Percentiles rank a stretch among this genome's conserved stretches.
Conservation (phyloP, 2,329 filamentous ascomycete genomes). For the Trichoderma polysporum region DNA sequence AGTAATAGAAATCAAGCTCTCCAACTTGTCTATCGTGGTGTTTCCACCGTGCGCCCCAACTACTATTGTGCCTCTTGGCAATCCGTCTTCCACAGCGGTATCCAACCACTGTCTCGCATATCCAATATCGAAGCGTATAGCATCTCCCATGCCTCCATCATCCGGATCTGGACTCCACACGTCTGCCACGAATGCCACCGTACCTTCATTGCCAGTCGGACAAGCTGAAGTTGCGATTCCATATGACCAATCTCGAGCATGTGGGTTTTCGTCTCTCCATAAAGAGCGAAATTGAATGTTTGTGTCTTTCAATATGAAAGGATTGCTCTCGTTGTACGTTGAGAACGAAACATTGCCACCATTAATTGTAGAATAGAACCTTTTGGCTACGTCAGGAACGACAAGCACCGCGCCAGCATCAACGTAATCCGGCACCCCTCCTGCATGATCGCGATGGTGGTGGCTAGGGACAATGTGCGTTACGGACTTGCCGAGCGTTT, state of each 20-base stretch:
- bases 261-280: background rate
- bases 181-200: background rate
- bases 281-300: background rate
- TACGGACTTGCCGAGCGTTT: background rate
- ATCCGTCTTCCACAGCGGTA: conserved; percentile 29
- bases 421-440: background rate
- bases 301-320: background rate
- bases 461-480: background rate
- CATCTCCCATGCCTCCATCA: background rate
- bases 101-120: conserved; percentile 28
- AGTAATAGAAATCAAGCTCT: background rate
- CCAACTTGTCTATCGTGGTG: background rate
- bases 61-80: background rate
- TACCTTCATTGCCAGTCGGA: background rate
- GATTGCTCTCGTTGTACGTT: background rate
- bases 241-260: background rate
- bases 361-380: background rate
- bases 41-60: background rate
- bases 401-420: background rate
- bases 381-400: background rate
- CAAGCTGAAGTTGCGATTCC: background rate
- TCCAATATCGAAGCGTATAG: background rate
- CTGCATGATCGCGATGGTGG: background rate
- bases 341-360: background rate
- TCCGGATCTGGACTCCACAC: background rate